Base-by-base conservation (phyloP, 805 yeast genomes). In the Spathaspora girioi region DNA sequence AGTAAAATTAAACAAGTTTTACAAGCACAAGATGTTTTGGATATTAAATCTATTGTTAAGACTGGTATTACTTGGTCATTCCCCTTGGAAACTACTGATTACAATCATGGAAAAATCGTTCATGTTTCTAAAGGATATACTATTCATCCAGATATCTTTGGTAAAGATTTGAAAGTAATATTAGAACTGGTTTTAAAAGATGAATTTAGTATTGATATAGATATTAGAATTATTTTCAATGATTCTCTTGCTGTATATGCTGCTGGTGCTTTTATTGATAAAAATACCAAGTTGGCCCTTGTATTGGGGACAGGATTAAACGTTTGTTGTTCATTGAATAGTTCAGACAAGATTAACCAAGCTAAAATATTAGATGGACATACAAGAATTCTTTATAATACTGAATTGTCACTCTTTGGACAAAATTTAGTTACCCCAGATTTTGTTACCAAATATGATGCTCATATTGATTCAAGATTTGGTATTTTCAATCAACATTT, bases 251-350 rank as follows among this genome's bases (percentile, higher is more conserved):
- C 88, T 0, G 87, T 84, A 0, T 80, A 76, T 60, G 67, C 84
- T 10, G 77, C 88, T 0, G 84, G 84, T 9, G 53, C 68, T 2
- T 73, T 76, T 49, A 53, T 69, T 51, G 73, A 70, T 51, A 56
- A 62, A 17, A 56, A 59, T 53, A 66, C 71, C 57, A 60, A 67
- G 50, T 57, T 84, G 44, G 86, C 87, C 0, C 56, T 86, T 56
- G 87, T 86, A 2, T 64, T 85, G 47, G 91, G 92, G 0, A 86
- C 92, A 2, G 92, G 92, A 1, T 64, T 81, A 49, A 86, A 86
- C 57, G 63, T 81, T 35, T 81, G 82, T 66, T 70, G 81, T 67
- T 58, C 69, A 26, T 63, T 68, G 31, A 57, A 56, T 7, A 54
- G 62, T 9, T 46, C 54, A 1, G 40, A 57, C 8, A 50, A 56